Evolutionary conservation across 208 protist genomes (phyloP), one percentile per base, ranked within the genome.

Genomic region (Leishmania lainsoni): DNA sequence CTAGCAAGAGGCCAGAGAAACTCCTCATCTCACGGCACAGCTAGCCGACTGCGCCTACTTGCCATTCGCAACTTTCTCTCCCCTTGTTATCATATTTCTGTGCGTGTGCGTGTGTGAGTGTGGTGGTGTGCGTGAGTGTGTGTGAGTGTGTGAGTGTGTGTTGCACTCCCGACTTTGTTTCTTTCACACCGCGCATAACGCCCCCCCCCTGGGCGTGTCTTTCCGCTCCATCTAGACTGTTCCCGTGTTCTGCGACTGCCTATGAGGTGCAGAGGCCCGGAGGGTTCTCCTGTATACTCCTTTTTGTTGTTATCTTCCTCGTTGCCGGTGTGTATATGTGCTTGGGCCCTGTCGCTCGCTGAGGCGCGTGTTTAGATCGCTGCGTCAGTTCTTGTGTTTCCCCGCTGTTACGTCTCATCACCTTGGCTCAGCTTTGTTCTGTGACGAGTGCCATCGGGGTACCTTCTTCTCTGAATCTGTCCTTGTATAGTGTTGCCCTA

Each of bases 11-110:
- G 0, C 1, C 58, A 0, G 66, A 65, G 70, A 80, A 80, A 49
- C 66, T 59, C 4, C 54, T 73, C 4, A 26, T 76, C 29, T 77
- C 81, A 52, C 76, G 76, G 5, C 20, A 45, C 35, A 81, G 68
- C 52, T 77, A 68, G 39, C 8, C 8, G 35, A 32, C 3, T 56
- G 72, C 1, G 1, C 45, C 8, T 4, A 14, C 17, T 22, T 20
- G 6, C 45, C 10, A 49, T 22, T 14, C 45, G 5, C 4, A 45
- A 14, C 22, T 73, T n/a, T 54, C 22, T 16, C 2, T 29, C 14
- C 12, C 8, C n/a, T 26, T 16, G 17, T 73, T 12, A 35, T 10
- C 48, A 51, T 65, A 17, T 65, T 26, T 45, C 14, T 29, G 58
- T n/a, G 26, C 54, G 29, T 32, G 54, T 48, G 9, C 32, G 9